Evolutionary conservation across 1,139 yeast species (phyloP).

Genomic region (Candida neerlandica): DNA sequence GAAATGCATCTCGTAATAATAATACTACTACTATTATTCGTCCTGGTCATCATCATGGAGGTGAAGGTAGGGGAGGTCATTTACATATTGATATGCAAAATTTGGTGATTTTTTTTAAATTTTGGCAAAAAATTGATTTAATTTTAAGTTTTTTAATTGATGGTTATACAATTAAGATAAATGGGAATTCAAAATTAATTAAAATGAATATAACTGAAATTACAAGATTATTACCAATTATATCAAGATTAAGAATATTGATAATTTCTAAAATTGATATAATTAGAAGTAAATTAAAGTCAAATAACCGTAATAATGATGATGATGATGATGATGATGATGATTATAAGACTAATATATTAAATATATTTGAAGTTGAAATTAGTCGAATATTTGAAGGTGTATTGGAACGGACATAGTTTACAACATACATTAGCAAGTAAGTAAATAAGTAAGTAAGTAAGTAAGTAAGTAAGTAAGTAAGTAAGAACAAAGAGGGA

Average conservation of each 20-base stretch:
- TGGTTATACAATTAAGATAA: constrained; percentile 26
- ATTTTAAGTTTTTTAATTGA: constrained; percentile 43
- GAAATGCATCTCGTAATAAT: too few relatives aligned
- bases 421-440: too few relatives aligned
- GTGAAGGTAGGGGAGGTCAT: neutral
- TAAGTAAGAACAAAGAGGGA: neutral
- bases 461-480: too few relatives aligned
- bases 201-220: constrained; percentile 44
- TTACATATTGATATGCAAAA: constrained; percentile 17
- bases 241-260: constrained; percentile 45
- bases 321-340: too few relatives aligned
- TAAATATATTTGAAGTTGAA: constrained; percentile 36
- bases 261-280: constrained; percentile 28
- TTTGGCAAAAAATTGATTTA: constrained; percentile 47
- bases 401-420: constrained; percentile 26
- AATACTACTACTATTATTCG: too few relatives aligned
- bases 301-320: constrained; percentile 15
- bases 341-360: too few relatives aligned
- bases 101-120: constrained; percentile 34
- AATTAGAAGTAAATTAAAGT: constrained; percentile 15
- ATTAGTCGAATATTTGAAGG: constrained; percentile 45
- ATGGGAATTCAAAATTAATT: constrained; percentile 15
- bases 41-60: too few relatives aligned
- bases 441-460: neutral
- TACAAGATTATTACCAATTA: constrained; percentile 49